Percentiles rank a stretch among this genome's conserved stretches.
phyloP scores from a whole-genome alignment of 73 alveolate genomes.

The Blepharisma japonicum region DNA sequence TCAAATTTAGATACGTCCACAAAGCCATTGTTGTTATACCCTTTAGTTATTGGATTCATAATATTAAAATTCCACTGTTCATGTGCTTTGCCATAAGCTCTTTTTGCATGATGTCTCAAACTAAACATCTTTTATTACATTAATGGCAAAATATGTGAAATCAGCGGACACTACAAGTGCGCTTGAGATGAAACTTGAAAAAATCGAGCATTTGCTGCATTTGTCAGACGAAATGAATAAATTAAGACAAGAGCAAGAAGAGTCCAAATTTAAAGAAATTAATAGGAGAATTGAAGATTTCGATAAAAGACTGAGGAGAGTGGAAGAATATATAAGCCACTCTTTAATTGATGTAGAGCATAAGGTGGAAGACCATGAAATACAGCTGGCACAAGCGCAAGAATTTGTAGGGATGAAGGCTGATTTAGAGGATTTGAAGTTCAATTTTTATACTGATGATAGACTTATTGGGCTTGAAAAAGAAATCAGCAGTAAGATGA shows the following conservation, averaged over 20 bases:
- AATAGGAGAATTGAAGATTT: conserved; percentile 16
- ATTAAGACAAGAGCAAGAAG: conserved; percentile 21
- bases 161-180: not conserved
- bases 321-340: not conserved
- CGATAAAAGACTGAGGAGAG: not conserved
- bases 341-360: not conserved
- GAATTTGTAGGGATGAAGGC: not conserved
- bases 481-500: conserved; percentile 14
- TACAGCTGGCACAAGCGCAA: not conserved
- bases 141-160: not conserved
- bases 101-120: no score
- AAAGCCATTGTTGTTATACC: no score
- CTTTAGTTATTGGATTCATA: no score
- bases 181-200: conserved; percentile 4
- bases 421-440: conserved; percentile 4
- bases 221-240: not conserved
- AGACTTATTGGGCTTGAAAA: conserved; percentile 16
- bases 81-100: no score
- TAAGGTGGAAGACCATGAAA: conserved; percentile 7
- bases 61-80: no score
- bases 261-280: not conserved
- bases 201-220: not conserved
- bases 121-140: no score
- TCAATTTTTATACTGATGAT: conserved; percentile 24
- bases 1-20: no score